phyloP scores from a whole-genome alignment of 257 asterid species.

The Solanum commersonii region DNA sequence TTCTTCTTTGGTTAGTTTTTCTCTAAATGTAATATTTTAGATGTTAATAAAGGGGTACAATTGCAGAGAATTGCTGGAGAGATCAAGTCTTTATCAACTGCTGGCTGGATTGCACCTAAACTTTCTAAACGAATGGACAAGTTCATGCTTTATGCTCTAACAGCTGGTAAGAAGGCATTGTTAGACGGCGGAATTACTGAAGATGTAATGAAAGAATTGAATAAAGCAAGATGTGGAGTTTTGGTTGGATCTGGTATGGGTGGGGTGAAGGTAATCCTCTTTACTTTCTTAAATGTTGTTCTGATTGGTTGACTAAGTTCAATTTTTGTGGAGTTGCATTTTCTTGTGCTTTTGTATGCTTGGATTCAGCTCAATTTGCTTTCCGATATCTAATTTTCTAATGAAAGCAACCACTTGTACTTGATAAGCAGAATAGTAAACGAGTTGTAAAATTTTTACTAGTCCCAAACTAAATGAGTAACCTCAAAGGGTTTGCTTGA shows the following conservation, averaged over 20 bases:
- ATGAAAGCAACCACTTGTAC: neutral
- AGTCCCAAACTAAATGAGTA: neutral
- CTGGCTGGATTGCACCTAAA: constrained; percentile 66
- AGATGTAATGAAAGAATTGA: constrained; percentile 42
- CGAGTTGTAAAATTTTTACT: neutral
- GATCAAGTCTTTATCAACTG: constrained; percentile 58
- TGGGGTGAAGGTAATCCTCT: constrained; percentile 65
- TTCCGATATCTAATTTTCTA: neutral
- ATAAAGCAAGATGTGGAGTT: constrained; percentile 56
- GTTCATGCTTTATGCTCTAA: constrained; percentile 73
- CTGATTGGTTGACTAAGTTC: neutral
- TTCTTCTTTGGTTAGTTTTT: constrained; percentile 3
- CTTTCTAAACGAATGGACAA: constrained; percentile 65
- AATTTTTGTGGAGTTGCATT: neutral
- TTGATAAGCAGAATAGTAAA: neutral
- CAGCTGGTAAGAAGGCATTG: constrained; percentile 67
- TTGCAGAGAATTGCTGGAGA: constrained; percentile 75
- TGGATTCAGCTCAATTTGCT: neutral
- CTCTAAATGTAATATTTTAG: constrained; percentile 3
- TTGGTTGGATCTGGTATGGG: constrained; percentile 86
- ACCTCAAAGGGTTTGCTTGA: neutral
- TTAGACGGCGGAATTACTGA: constrained; percentile 51
- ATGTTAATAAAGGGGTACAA: constrained; percentile 6
- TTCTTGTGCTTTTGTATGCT: neutral
- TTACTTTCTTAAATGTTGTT: neutral